phyloP scores from a whole-genome alignment of 2,329 filamentous ascomycete genomes.

The Ampelomyces quisqualis region DNA sequence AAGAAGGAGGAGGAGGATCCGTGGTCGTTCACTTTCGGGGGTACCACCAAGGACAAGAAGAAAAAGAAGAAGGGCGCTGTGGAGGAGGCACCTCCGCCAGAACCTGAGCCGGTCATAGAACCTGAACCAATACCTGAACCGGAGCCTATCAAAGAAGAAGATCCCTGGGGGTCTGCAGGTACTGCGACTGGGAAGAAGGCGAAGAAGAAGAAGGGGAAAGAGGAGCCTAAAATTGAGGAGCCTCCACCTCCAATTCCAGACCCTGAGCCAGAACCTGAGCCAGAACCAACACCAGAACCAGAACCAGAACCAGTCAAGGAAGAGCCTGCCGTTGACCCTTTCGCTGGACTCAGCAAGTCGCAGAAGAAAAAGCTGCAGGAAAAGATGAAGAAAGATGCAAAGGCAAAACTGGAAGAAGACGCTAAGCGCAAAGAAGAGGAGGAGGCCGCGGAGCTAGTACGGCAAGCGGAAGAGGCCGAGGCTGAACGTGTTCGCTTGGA shows the following conservation, averaged over 20 bases:
- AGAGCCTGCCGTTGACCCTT: conserved; percentile 36
- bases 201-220: conserved; percentile 38
- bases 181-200: conserved; percentile 23
- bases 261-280: conserved; percentile 31
- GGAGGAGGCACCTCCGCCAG: conserved; percentile 30
- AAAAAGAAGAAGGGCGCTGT: conserved; percentile 38
- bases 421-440: conserved; percentile 22
- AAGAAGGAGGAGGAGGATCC: conserved; percentile 30
- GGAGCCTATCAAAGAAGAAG: conserved; percentile 34
- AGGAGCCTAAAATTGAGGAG: conserved; percentile 17
- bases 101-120: conserved; percentile 29
- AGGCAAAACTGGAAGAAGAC: conserved; percentile 24
- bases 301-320: conserved; percentile 46
- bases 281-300: conserved; percentile 26
- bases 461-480: conserved; percentile 26
- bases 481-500: conserved; percentile 28
- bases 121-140: conserved; percentile 33
- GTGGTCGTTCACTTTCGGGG: conserved; percentile 31
- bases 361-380: conserved; percentile 34
- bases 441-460: conserved; percentile 22
- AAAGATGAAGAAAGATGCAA: conserved; percentile 43
- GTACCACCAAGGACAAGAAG: conserved; percentile 35
- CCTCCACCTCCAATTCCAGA: conserved; percentile 32
- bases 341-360: conserved; percentile 32
- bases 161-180: conserved; percentile 33